These are phyloP conservation scores for Diatrype stigma DNA, from an alignment of 2,329 filamentous ascomycete species.

Conservation along the genomic window DNA sequence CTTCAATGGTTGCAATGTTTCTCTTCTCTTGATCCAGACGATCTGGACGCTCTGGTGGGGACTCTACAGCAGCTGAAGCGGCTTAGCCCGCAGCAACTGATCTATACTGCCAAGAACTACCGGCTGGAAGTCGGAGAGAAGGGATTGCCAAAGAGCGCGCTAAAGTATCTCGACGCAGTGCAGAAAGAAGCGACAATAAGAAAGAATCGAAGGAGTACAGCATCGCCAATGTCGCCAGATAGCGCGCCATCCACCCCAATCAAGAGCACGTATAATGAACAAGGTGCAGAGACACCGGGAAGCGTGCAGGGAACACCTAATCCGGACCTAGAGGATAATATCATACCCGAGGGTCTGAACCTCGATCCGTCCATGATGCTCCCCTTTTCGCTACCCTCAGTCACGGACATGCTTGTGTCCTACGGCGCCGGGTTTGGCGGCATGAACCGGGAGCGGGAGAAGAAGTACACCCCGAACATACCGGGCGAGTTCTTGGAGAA, in stretches of 20 bases:
- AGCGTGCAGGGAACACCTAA: constrained; percentile 38
- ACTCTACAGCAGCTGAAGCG: constrained; percentile 86
- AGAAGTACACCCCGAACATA: constrained; percentile 94
- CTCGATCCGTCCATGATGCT: constrained; percentile 88
- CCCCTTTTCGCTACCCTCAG: constrained; percentile 91
- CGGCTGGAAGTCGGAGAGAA: constrained; percentile 94
- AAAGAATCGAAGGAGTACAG: constrained; percentile 48
- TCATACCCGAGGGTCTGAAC: constrained; percentile 72
- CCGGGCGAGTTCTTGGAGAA: constrained; percentile 90
- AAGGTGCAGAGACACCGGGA: constrained; percentile 38
- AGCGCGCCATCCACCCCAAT: constrained; percentile 33
- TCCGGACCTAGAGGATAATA: constrained; percentile 53
- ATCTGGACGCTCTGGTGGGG: constrained; percentile 80
- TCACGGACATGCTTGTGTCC: constrained; percentile 93
- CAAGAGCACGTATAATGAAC: constrained; percentile 34
- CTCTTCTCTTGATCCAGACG: constrained; percentile 80
- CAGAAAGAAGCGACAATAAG: constrained; percentile 68
- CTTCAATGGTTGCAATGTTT: constrained; percentile 98
- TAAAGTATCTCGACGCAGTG: constrained; percentile 78
- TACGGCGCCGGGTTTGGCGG: constrained; percentile 95
- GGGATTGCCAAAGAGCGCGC: constrained; percentile 78
- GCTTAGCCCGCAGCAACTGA: constrained; percentile 80
- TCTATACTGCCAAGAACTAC: constrained; percentile 91
- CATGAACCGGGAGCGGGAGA: constrained; percentile 81
- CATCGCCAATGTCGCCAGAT: constrained; percentile 35